These are phyloP conservation scores for Cercophora samala DNA, from an alignment of 495 filamentous ascomycete species.

Conservation along the genomic window DNA sequence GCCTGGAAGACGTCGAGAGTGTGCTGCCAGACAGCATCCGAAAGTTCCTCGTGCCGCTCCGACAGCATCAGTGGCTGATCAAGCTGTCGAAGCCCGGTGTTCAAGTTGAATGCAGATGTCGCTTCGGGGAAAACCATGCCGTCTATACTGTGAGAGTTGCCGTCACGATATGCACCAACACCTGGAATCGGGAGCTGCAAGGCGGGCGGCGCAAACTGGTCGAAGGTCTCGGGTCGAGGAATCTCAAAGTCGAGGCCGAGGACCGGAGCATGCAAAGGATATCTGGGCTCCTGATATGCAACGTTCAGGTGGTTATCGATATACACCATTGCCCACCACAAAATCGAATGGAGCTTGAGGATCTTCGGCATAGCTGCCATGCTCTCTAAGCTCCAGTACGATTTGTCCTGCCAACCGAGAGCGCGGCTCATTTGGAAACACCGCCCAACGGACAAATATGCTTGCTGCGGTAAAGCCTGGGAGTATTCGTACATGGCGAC, in stretches of 20 bases:
- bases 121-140: slow-evolving; percentile 30
- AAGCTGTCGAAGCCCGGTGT: slow-evolving; percentile 26
- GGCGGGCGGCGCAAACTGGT: slow-evolving; percentile 9
- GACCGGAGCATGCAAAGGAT: slow-evolving; percentile 26
- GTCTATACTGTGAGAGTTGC: slow-evolving; percentile 21
- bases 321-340: slow-evolving; percentile 36
- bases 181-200: not conserved
- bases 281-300: slow-evolving; percentile 29
- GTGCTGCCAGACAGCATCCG: slow-evolving; percentile 21
- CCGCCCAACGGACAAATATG: slow-evolving; percentile 37
- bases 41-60: slow-evolving; percentile 18
- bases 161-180: slow-evolving; percentile 17
- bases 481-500: slow-evolving; percentile 84
- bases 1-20: slow-evolving; percentile 12
- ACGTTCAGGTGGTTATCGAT: slow-evolving; percentile 32
- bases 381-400: slow-evolving; percentile 24
- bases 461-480: slow-evolving; percentile 67
- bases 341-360: slow-evolving; percentile 29
- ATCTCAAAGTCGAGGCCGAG: slow-evolving; percentile 19
- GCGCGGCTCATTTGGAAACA: slow-evolving; percentile 31
- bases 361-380: slow-evolving; percentile 17
- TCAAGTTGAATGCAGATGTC: slow-evolving; percentile 28
- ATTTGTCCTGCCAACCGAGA: slow-evolving; percentile 28
- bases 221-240: slow-evolving; percentile 27
- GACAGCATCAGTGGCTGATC: slow-evolving; percentile 14